Percentiles rank a stretch among this genome's conserved stretches.
phyloP scores from a whole-genome alignment of 345 rosid species.

The Jatropha curcas region DNA sequence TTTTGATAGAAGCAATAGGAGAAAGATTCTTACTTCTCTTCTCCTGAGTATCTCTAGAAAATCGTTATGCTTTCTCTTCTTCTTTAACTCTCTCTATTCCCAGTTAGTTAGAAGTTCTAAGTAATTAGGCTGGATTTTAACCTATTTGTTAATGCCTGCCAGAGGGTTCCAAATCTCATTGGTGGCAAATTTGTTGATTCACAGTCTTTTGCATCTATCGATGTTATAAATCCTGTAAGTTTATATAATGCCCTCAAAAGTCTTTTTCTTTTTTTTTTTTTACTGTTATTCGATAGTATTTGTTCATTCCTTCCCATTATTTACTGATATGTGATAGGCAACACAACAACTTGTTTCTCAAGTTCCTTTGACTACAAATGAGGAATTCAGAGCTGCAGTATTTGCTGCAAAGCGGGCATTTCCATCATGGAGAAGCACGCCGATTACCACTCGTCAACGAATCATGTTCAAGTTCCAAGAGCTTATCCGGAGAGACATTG shows the following conservation, averaged over 20 bases:
- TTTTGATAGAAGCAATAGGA: constrained; percentile 9
- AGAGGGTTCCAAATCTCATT: constrained; percentile 70
- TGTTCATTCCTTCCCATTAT: background rate
- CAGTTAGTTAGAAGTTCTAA: constrained; percentile 6
- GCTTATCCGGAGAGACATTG: constrained; percentile 62
- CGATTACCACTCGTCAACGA: constrained; percentile 52
- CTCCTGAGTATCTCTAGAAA: too few relatives aligned
- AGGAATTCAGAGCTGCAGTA: constrained; percentile 66
- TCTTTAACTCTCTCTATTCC: background rate
- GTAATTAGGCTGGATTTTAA: constrained; percentile 23
- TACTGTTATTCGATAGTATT: background rate
- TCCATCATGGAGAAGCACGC: constrained; percentile 55
- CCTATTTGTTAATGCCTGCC: constrained; percentile 21
- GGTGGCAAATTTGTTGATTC: constrained; percentile 73
- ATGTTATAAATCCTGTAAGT: constrained; percentile 76
- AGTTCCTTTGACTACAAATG: constrained; percentile 61
- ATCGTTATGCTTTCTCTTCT: background rate
- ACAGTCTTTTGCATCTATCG: constrained; percentile 46
- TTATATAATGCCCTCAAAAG: background rate
- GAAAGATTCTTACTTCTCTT: background rate
- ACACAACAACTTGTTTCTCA: constrained; percentile 64
- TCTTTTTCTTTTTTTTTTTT: constrained; percentile 6
- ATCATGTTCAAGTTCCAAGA: constrained; percentile 72
- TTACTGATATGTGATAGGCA: constrained; percentile 39
- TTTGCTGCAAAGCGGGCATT: constrained; percentile 69